Percentiles rank a stretch among this genome's conserved stretches.
phyloP scores from a whole-genome alignment of 495 filamentous ascomycete species.

The Filosporella fistucella region DNA sequence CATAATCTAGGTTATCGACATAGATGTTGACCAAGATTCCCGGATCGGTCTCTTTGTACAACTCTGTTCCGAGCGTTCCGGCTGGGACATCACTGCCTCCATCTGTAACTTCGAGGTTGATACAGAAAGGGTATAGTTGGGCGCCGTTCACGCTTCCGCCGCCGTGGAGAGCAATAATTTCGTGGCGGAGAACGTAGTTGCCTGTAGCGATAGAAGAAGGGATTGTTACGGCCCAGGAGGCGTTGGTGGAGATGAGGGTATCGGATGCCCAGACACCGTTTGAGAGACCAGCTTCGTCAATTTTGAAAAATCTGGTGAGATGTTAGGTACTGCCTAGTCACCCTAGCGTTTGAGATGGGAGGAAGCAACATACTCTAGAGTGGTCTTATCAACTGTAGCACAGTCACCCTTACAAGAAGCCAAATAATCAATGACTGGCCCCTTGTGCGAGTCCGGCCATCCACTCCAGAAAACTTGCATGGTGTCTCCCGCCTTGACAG shows the following conservation, averaged over 20 bases:
- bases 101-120: constrained; percentile 70
- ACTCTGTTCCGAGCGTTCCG: constrained; percentile 54
- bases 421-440: constrained; percentile 61
- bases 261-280: constrained; percentile 64
- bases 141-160: constrained; percentile 55
- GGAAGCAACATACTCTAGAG: constrained; percentile 41
- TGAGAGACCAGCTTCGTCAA: constrained; percentile 58
- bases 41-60: constrained; percentile 57
- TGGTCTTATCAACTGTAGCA: constrained; percentile 40
- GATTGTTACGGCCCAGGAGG: constrained; percentile 66
- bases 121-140: constrained; percentile 71
- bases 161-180: constrained; percentile 76
- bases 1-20: too few relatives aligned
- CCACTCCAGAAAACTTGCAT: constrained; percentile 37
- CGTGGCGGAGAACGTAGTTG: constrained; percentile 76
- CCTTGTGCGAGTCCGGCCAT: constrained; percentile 38
- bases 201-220: constrained; percentile 59
- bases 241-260: constrained; percentile 60
- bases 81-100: constrained; percentile 51
- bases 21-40: constrained; percentile 69
- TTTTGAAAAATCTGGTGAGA: constrained; percentile 67
- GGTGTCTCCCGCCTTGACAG: constrained; percentile 38
- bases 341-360: not conserved
- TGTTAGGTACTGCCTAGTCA: not conserved
- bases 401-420: constrained; percentile 32